Evolutionary conservation across 208 protist species (phyloP), one percentile per base, ranked within the genome.

Genomic region (Trypanosoma rangeli): DNA sequence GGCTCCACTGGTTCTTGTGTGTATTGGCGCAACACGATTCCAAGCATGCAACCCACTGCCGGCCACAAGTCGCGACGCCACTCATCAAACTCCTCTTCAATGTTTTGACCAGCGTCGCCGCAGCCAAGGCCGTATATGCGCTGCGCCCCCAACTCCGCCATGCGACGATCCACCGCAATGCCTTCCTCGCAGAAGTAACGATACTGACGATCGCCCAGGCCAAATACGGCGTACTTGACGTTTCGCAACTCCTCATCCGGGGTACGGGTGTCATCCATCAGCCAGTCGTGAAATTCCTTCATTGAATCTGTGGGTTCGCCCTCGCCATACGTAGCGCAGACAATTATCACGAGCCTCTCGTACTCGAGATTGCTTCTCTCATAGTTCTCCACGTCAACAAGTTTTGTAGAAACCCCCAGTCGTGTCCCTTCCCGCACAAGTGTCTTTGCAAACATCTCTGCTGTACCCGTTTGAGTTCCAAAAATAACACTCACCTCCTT

Each of bases 311-410:
- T 96, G 26, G 87, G 85, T 72, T 97, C 92, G 13, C 93, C 93
- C 62, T 98, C 94, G 55, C 92, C 95, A 73, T 94, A 96, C 52
- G 93, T 98, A 53, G 92, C 82, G 54, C 91, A 97, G 15, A 94
- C 65, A 60, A 94, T 76, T 26, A 96, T 78, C 29, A 95, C 81
- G 26, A 94, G 73, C 3, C 52, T 68, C 68, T 94, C 89, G 33
- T 82, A 58, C 72, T 91, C 84, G 26, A 94, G 69, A 57, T 86
- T 70, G 73, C 60, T 63, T 13, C 64, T 55, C 18, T 93, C 78
- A 65, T 94, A 95, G 66, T 76, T 80, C 67, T 95, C 89, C 2
- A 84, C 76, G 61, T 94, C 86, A 64, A 72, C 67, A 8, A 92
- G 22, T 39, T 76, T 76, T 13, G 84, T 85, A 4, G 82, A 79